Evolutionary conservation across 2,329 filamentous ascomycete genomes (phyloP).

Genomic region (Fonsecaea nubica): DNA sequence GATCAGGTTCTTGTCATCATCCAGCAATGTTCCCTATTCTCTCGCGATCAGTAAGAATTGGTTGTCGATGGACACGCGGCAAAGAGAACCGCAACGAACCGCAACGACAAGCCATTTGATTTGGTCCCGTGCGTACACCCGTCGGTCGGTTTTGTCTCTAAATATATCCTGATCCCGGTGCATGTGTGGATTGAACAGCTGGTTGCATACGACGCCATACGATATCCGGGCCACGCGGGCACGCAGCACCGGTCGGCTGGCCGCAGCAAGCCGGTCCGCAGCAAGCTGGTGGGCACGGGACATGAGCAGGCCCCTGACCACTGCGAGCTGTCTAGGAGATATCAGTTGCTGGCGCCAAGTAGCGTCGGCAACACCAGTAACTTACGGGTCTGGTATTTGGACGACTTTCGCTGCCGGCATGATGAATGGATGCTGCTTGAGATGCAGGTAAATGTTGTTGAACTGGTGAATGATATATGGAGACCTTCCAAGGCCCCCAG

Average conservation of each 20-base stretch:
- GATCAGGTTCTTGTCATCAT: not conserved
- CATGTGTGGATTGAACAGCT: not conserved
- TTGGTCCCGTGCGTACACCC: not conserved
- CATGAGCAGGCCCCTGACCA: not conserved
- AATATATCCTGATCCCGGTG: not conserved
- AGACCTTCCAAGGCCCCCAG: not conserved
- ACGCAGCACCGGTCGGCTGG: too few species aligned
- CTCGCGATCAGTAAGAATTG: too few species aligned
- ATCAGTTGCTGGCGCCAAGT: not conserved
- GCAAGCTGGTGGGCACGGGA: not conserved
- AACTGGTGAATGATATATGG: not conserved
- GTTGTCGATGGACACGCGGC: too few species aligned
- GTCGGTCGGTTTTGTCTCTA: not conserved
- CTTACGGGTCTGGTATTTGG: not conserved
- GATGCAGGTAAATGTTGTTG: not conserved
- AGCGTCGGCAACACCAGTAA: not conserved
- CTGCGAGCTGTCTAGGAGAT: not conserved
- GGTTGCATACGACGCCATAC: not conserved
- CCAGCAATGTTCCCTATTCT: not conserved
- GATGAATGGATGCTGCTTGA: not conserved
- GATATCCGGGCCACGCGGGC: not conserved
- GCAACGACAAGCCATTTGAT: not conserved
- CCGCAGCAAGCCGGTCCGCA: not conserved
- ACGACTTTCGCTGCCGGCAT: not conserved
- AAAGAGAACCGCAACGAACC: not conserved